Evolutionary conservation across 1,284 basidiomycete genomes (phyloP).

Genomic region (Ustilago shanxiensis): DNA sequence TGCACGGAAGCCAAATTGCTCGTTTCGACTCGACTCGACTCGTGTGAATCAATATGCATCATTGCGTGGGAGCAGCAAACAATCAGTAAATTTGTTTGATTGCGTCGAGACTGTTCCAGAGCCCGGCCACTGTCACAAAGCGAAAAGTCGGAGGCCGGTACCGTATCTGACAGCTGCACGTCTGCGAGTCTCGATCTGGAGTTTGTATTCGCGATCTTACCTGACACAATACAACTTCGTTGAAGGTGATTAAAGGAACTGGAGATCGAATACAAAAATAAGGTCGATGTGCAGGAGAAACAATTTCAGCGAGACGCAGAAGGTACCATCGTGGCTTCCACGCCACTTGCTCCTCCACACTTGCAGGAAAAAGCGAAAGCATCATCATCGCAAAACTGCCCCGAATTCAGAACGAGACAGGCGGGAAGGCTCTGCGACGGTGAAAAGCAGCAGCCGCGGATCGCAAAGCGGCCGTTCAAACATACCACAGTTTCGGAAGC

Average conservation of each 20-base stretch:
- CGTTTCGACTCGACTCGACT: background rate
- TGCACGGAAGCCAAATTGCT: too few relatives aligned
- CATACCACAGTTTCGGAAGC: background rate
- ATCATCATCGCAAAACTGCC: background rate
- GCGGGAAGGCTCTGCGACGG: background rate
- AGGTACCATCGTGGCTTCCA: slow-evolving; percentile 3
- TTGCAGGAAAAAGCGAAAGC: background rate
- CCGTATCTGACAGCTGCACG: slow-evolving; percentile 16
- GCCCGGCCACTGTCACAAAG: background rate
- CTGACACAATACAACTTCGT: slow-evolving; percentile 1
- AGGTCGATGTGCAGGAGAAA: slow-evolving; percentile 18
- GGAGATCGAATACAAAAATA: slow-evolving; percentile 16
- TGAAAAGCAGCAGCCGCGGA: slow-evolving; percentile 2
- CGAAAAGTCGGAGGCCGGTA: slow-evolving; percentile 13
- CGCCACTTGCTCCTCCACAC: background rate
- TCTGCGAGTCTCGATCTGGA: slow-evolving; percentile 42
- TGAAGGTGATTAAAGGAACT: background rate
- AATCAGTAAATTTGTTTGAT: too few relatives aligned
- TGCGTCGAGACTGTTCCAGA: background rate
- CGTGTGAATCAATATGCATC: slow-evolving; percentile 15
- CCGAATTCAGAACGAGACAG: too few relatives aligned
- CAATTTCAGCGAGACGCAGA: background rate
- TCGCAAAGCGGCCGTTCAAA: background rate
- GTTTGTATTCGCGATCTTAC: slow-evolving; percentile 34
- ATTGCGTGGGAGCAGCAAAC: background rate